Evolutionary conservation across 2,329 filamentous ascomycete species (phyloP), one percentile per base, ranked within the genome.

Genomic region (Penicillium sp.): DNA sequence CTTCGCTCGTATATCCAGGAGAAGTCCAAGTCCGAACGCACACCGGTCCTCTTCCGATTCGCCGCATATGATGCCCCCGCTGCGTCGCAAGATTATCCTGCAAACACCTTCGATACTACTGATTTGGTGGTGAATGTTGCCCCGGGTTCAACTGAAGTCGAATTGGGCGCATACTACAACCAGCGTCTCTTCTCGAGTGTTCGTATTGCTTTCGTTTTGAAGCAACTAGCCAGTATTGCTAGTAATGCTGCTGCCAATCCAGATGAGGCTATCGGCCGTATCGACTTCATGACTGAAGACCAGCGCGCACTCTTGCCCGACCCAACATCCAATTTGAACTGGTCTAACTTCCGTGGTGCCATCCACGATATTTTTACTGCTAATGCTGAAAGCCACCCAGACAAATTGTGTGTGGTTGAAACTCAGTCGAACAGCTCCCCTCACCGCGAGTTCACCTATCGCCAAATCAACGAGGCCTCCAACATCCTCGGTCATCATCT

Each of bases 401-500:
- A 90, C 40, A 80, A 85, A 67, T 74, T 82, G 54, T 90, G 87
- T 66, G 86, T 90, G 4, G 80, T 88, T 2, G 87, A 90, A 68
- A 90, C 87, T 54, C 73, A 80, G 65, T 77, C 71, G 1, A 72
- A 67, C 50, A 75, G 68, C 31, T 78, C 81, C 3, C 81, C 86
- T 8, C 79, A 86, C 70, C 81, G 90, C 61, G 77, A 76, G 48
- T 97, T 94, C 75, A 93, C 87, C 25, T 97, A 97, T 74, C 80
- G 81, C 63, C 90, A 96, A 68, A 96, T 97, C 70, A 83, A 92
- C 70, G 89, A 96, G 77, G 87, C 88, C 0, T 89, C 90, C 31
- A 95, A 95, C 71, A 81, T 85, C 19, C 74, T 97, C 7, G 90
- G 91, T 23, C 87, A 96, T 75, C 84, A 96, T 70, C 81, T 97